These are phyloP conservation scores for Sclerotiophoma versabilis DNA, from an alignment of 2,329 filamentous ascomycete species.

Conservation along the genomic window DNA sequence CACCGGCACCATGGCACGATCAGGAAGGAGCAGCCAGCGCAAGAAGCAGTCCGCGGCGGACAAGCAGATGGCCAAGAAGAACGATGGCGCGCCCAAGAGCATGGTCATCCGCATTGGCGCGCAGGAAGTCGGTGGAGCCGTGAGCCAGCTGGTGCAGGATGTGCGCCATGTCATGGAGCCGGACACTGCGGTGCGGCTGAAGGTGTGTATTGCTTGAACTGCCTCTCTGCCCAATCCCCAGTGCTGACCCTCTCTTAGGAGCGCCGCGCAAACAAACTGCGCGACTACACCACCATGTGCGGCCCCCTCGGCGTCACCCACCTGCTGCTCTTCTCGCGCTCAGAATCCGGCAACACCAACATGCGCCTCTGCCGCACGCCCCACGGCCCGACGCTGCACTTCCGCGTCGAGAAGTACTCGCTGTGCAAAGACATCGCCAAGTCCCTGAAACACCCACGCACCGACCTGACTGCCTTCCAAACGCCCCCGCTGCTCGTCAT, in stretches of 20 bases:
- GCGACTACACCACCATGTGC: constrained; percentile 95
- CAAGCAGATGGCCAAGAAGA: constrained; percentile 59
- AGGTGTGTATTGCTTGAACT: constrained; percentile 54
- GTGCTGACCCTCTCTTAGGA: constrained; percentile 58
- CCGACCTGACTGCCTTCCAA: constrained; percentile 79
- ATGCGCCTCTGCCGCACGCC: constrained; percentile 86
- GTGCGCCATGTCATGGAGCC: constrained; percentile 95
- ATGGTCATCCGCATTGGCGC: constrained; percentile 99
- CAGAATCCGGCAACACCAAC: constrained; percentile 89
- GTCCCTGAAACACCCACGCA: constrained; percentile 81
- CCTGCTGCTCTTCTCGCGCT: constrained; percentile 90
- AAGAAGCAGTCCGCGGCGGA: constrained; percentile 45
- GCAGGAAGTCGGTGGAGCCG: constrained; percentile 87
- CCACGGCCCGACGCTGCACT: constrained; percentile 90
- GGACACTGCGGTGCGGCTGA: constrained; percentile 85
- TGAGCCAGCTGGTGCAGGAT: constrained; percentile 91
- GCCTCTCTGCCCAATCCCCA: neutral
- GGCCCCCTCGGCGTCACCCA: constrained; percentile 93
- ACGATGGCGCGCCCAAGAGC: constrained; percentile 79
- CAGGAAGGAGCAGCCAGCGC: constrained; percentile 35
- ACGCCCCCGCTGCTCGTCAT: constrained; percentile 92
- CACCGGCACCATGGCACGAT: constrained; percentile 35
- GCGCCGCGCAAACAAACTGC: constrained; percentile 82
- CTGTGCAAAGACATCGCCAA: constrained; percentile 88
- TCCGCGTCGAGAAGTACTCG: constrained; percentile 93